Percentiles rank a stretch among this genome's conserved stretches.
Conservation (phyloP, 306 rosid species). For the Canavalia gladiata region DNA sequence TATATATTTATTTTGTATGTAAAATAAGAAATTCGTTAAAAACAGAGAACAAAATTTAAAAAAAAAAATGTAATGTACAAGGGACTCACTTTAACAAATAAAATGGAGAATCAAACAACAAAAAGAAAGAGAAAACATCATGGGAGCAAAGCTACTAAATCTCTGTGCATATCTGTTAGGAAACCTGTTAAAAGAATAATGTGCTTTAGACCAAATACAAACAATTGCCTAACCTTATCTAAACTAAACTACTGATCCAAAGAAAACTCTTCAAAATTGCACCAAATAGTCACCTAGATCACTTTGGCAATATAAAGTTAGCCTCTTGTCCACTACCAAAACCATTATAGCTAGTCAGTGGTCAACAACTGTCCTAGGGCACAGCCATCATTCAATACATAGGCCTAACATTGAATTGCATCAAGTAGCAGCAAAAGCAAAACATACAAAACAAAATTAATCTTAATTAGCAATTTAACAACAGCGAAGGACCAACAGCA, state of each 20-base stretch:
- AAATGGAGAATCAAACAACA: not conserved
- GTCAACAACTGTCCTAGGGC: not conserved
- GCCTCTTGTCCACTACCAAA: not conserved
- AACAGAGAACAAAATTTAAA: not conserved
- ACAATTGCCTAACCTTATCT: slow-evolving; percentile 22
- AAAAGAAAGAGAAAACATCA: not conserved
- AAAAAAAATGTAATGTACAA: not conserved
- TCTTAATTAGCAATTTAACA: slow-evolving; percentile 33
- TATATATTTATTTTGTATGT: not conserved
- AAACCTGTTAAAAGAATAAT: not conserved
- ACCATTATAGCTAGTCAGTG: not conserved
- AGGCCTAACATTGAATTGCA: not conserved
- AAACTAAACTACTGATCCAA: not conserved
- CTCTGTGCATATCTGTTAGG: not conserved
- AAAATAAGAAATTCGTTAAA: not conserved
- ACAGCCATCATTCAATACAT: slow-evolving; percentile 14
- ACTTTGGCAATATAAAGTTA: not conserved
- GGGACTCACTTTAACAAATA: not conserved
- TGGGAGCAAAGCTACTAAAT: not conserved
- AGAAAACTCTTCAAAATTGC: too few relatives aligned
- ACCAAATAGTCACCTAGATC: too few relatives aligned
- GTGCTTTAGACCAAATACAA: not conserved
- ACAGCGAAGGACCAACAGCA: slow-evolving; percentile 29
- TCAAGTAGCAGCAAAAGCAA: not conserved
- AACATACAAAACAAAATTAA: not conserved